A percentile compares a stretch with the other conserved stretches of the same genome.
phyloP scores from a whole-genome alignment of 176 grass and related monocot species.

The Rhynchospora tenuis region DNA sequence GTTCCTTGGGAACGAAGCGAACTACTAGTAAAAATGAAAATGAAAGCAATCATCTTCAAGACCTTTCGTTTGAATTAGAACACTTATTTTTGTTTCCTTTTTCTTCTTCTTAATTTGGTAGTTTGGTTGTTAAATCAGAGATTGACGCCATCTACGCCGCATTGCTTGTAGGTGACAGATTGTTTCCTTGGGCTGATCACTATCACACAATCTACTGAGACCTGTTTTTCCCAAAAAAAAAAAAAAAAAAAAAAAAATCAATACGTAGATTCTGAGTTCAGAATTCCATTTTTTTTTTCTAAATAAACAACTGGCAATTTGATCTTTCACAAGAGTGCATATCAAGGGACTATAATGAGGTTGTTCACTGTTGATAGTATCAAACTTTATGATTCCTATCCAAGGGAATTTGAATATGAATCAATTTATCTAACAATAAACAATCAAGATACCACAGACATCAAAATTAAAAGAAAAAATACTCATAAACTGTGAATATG shows the following conservation, averaged over 20 bases:
- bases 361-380: no score
- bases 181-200: slow-evolving; percentile 86
- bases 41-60: background rate
- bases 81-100: background rate
- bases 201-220: slow-evolving; percentile 92
- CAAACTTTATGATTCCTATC: no score
- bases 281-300: slow-evolving; percentile 13
- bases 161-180: slow-evolving; percentile 94
- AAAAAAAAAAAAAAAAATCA: background rate
- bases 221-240: slow-evolving; percentile 51
- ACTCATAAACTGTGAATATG: background rate
- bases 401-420: no score
- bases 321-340: background rate
- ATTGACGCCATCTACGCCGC: slow-evolving; percentile 86
- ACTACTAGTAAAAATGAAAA: background rate
- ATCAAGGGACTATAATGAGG: background rate
- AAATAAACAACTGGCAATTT: background rate
- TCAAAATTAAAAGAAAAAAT: background rate
- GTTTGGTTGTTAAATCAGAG: slow-evolving; percentile 36
- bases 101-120: background rate
- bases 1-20: slow-evolving; percentile 17
- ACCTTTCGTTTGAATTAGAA: background rate
- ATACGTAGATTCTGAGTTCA: no score
- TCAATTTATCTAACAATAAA: no score
- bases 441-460: no score